Evolutionary conservation across 148 eudicot genomes (phyloP), one percentile per base, ranked within the genome.

Genomic region (Silene conica): DNA sequence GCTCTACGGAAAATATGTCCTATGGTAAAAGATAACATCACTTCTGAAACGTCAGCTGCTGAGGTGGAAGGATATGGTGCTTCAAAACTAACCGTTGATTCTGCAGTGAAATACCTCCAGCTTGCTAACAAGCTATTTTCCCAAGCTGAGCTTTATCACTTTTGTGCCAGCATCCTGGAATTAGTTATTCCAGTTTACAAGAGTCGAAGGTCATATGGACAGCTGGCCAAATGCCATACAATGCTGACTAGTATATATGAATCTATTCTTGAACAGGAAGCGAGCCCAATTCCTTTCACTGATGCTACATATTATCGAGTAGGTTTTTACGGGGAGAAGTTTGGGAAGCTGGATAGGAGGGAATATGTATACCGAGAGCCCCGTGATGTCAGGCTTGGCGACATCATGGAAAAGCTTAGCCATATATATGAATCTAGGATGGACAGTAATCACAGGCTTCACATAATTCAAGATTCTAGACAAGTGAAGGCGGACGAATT

Each of bases 41-140:
- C 84, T 74, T 83, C 94, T 71, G 99, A 96, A 85, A 88, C 99
- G 52, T 86, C 99, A 16, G 94, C 99, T 73, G 99, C 97, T 25
- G 99, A 96, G 82, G 97, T 96, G 69, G 99, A 96, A 82, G 99
- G 99, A 63, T 96, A 96, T 75, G 99, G 99, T 80, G 97, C 99
- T 75, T 96, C 99, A 26, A 96, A 96, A 81, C 94, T 96, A 63
- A 96, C 99, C 8, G 94, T 96, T 46, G 99, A 96, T 82, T 96
- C 99, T 8, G 94, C 99, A 57, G 99, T 96, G 13, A 96, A 96
- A 74, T 96, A 96, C 78, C 86, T 96, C 38, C 99, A 92, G 87
- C 94, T 96, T 72, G 97, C 99, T 67, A 96, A 96, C 84, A 96
- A 90, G 85, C 97, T 92, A 67, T 96, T 96, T 82, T 92, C 97